Evolutionary conservation across 805 yeast genomes (phyloP).

Genomic region (Candida stauntonica): DNA sequence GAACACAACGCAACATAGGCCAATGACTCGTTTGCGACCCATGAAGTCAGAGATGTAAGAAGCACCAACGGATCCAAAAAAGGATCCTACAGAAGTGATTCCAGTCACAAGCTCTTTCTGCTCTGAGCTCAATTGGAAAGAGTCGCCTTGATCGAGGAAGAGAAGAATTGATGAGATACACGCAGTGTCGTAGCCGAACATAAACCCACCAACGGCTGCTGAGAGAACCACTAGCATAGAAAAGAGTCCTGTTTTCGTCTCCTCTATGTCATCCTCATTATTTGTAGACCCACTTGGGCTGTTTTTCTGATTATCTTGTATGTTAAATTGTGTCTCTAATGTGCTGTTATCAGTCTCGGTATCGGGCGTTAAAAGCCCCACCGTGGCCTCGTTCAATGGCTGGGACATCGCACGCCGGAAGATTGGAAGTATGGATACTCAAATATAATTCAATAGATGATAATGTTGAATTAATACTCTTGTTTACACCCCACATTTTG

Average conservation of each 20-base stretch:
- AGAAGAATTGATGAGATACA: constrained; percentile 57
- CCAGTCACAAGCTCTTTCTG: constrained; percentile 40
- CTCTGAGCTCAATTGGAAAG: constrained; percentile 29
- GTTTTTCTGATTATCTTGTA: neutral
- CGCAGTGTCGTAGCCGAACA: constrained; percentile 65
- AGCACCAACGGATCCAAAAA: constrained; percentile 47
- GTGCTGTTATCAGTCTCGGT: neutral
- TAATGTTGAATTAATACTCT: too few relatives aligned
- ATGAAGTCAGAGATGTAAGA: constrained; percentile 45
- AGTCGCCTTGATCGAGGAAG: constrained; percentile 37
- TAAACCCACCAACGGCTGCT: constrained; percentile 55
- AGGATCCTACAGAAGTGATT: constrained; percentile 50
- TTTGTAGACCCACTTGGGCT: too few relatives aligned
- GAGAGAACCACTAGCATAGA: constrained; percentile 22
- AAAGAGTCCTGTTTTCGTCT: constrained; percentile 13
- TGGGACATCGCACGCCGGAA: too few relatives aligned
- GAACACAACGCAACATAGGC: constrained; percentile 42
- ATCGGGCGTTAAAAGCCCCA: too few relatives aligned
- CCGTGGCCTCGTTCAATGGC: too few relatives aligned
- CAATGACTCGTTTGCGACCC: constrained; percentile 38
- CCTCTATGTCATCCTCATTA: constrained; percentile 17
- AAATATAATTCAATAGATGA: too few relatives aligned
- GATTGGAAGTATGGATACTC: too few relatives aligned
- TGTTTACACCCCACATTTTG: too few relatives aligned
- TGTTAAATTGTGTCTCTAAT: neutral